Evolutionary conservation across 768 basidiomycete species (phyloP).

Genomic region (Psilocybe azurescens): DNA sequence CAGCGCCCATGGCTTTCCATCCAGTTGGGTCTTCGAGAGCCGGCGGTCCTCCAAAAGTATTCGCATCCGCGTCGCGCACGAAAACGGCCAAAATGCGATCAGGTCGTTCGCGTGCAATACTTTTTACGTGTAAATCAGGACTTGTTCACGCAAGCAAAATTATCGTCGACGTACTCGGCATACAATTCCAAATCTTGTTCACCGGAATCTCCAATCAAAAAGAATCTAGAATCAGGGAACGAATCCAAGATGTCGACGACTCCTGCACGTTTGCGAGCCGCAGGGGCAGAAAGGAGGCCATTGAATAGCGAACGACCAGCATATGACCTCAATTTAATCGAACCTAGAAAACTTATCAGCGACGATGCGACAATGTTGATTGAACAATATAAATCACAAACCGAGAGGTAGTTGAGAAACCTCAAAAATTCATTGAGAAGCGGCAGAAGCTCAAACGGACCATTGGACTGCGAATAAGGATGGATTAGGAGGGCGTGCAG

Average conservation of each 20-base stretch:
- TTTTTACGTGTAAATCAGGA: constrained; percentile 17
- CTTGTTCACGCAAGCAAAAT: background rate
- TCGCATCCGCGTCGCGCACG: constrained; percentile 73
- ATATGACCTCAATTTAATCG: constrained; percentile 84
- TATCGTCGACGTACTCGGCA: constrained; percentile 49
- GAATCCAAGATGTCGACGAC: constrained; percentile 79
- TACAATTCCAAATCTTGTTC: constrained; percentile 97
- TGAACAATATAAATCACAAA: constrained; percentile 21
- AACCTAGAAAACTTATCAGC: constrained; percentile 46
- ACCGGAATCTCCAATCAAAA: constrained; percentile 91
- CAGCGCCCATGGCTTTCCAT: constrained; percentile 36
- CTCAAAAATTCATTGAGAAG: constrained; percentile 77
- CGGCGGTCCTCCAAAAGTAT: constrained; percentile 28
- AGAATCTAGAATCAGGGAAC: constrained; percentile 76
- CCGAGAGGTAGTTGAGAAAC: constrained; percentile 74
- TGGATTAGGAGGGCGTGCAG: background rate
- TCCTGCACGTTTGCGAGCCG: constrained; percentile 80
- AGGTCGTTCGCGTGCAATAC: constrained; percentile 71
- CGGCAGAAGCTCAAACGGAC: constrained; percentile 84
- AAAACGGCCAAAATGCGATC: constrained; percentile 79
- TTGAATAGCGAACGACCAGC: constrained; percentile 84
- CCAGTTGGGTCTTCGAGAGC: constrained; percentile 73
- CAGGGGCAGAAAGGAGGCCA: constrained; percentile 82
- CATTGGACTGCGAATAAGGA: constrained; percentile 69
- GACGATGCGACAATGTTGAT: background rate